Conservation (phyloP, 257 asterid species). For the Salvia splendens region DNA sequence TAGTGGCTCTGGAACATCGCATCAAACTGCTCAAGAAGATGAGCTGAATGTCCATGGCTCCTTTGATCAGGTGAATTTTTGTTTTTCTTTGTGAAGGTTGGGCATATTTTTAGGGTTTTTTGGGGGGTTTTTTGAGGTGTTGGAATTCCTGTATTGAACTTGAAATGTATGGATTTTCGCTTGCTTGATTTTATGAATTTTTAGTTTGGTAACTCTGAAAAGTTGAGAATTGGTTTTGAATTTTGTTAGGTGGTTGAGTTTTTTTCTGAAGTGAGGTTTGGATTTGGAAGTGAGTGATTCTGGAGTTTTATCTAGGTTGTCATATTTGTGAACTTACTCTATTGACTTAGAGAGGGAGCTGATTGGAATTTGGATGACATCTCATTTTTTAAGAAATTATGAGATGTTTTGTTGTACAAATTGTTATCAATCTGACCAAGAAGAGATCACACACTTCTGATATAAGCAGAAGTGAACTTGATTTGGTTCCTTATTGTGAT, state of each 20-base stretch:
- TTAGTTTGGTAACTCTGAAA: conserved; percentile 2
- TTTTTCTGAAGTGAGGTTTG: conserved; percentile 10
- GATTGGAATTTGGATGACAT: background rate
- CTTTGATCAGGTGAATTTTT: conserved; percentile 38
- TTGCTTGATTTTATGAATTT: conserved; percentile 20
- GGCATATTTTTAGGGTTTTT: no score
- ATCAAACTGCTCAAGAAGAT: conserved; percentile 37
- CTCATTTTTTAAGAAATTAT: background rate
- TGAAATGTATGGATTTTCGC: background rate
- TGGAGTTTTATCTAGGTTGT: background rate
- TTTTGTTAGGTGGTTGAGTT: conserved; percentile 6
- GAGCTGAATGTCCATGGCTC: conserved; percentile 21
- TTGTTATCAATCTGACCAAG: background rate
- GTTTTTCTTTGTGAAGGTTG: no score
- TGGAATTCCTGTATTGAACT: background rate
- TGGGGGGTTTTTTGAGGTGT: conserved; percentile 16
- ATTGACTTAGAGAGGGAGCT: conserved; percentile 13
- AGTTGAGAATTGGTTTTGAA: background rate
- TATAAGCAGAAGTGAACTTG: background rate
- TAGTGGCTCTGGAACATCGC: conserved; percentile 29
- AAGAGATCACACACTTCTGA: background rate
- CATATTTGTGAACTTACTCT: background rate
- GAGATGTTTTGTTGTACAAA: background rate
- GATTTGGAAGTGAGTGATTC: background rate
- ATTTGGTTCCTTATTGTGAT: background rate